Conservation (phyloP, 192 early-diverging fungal species). For the Piromyces finnis region DNA sequence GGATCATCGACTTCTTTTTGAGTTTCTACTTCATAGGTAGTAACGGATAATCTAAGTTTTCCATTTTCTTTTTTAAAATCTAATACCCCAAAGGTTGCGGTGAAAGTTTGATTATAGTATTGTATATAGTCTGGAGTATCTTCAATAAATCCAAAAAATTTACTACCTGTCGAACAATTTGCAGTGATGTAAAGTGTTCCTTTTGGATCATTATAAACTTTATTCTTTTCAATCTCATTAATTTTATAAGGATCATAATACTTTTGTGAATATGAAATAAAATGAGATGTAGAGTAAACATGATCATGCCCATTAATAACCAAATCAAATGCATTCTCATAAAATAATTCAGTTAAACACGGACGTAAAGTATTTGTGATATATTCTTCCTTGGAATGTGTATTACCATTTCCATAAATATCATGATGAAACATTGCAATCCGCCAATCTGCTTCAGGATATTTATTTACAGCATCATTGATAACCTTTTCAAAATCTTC, state of each 20-base stretch:
- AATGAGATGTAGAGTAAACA: neutral
- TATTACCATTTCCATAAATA: neutral
- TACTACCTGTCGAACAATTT: neutral
- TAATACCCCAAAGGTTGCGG: neutral
- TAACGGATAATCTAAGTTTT: neutral
- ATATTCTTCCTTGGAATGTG: neutral
- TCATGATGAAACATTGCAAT: neutral
- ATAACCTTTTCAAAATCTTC: neutral
- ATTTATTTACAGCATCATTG: neutral
- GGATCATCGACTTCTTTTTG: neutral
- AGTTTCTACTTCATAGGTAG: neutral
- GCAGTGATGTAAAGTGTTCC: neutral
- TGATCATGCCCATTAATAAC: too few species aligned
- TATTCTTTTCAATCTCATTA: neutral
- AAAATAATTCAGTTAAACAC: neutral
- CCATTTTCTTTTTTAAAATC: neutral
- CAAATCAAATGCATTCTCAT: neutral
- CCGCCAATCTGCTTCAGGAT: neutral
- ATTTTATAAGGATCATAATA: neutral
- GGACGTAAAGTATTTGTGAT: neutral
- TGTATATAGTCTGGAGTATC: neutral
- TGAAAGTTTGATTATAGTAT: neutral
- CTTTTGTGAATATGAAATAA: neutral
- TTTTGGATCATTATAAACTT: neutral
- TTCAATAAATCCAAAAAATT: neutral